These are phyloP conservation scores for Suillus cothurnatus DNA, from an alignment of 768 basidiomycete species.

Conservation along the genomic window DNA sequence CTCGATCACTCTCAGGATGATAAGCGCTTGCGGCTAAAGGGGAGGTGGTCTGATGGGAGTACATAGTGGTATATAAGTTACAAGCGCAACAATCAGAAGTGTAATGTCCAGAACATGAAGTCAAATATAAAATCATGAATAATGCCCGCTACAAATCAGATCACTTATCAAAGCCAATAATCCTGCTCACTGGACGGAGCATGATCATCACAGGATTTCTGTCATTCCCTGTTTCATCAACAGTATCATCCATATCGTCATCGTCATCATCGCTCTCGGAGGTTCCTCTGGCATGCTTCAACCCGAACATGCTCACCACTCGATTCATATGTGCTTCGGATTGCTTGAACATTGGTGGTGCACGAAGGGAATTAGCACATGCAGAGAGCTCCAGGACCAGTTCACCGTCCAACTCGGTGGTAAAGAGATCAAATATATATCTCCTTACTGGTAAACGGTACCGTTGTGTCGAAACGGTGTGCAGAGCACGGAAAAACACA, in stretches of 20 bases:
- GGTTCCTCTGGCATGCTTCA: conserved; percentile 49
- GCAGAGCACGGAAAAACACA: conserved; percentile 83
- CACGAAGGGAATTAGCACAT: conserved; percentile 52
- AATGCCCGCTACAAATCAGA: no score
- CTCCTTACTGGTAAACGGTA: conserved; percentile 91
- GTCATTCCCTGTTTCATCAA: conserved; percentile 39
- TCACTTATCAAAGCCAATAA: conserved; percentile 54
- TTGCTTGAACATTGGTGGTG: conserved; percentile 45
- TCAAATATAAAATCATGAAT: conserved; percentile 6
- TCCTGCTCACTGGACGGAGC: conserved; percentile 57
- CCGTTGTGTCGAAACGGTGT: conserved; percentile 85
- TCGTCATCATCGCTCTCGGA: conserved; percentile 65
- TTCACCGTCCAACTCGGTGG: conserved; percentile 70
- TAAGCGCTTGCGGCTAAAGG: background rate
- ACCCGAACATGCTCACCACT: conserved; percentile 66
- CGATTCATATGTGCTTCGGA: conserved; percentile 43
- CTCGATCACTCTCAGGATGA: no score
- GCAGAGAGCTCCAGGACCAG: conserved; percentile 57
- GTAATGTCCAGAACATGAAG: conserved; percentile 2
- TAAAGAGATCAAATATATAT: conserved; percentile 93
- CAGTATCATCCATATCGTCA: conserved; percentile 50
- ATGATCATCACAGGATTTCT: conserved; percentile 57
- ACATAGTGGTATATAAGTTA: conserved; percentile 14
- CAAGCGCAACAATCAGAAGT: background rate
- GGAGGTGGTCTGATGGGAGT: background rate